Percentiles rank a stretch among this genome's conserved stretches.
Evolutionary conservation across 805 yeast species (phyloP).

Genomic region (Ogataea haglerorum): DNA sequence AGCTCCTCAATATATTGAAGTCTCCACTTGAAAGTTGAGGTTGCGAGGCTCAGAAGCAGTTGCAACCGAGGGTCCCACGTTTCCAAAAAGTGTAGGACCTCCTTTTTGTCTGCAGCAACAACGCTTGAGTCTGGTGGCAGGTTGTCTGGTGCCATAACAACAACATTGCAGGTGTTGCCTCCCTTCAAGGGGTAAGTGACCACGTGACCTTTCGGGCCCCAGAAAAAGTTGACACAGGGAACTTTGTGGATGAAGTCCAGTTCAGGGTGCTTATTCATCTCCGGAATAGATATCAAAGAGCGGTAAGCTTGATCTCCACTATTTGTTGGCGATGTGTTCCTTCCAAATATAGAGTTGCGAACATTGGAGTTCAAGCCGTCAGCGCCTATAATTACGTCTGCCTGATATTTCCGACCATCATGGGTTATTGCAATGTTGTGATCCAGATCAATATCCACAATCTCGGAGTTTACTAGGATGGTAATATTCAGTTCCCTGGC

Average conservation of each 20-base stretch:
- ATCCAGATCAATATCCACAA: slow-evolving; percentile 7
- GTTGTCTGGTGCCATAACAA: slow-evolving; percentile 17
- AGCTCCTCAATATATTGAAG: slow-evolving; percentile 14
- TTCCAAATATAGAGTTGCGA: slow-evolving; percentile 8
- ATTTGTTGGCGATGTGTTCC: slow-evolving; percentile 4
- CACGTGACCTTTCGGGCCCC: slow-evolving; percentile 19
- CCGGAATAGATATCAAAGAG: slow-evolving; percentile 13
- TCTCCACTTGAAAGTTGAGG: slow-evolving; percentile 14
- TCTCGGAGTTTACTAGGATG: slow-evolving; percentile 10
- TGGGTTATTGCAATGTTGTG: slow-evolving; percentile 9
- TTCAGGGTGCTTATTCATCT: slow-evolving; percentile 16
- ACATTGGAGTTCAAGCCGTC: slow-evolving; percentile 17
- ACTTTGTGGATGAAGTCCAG: slow-evolving; percentile 14
- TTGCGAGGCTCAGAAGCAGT: slow-evolving; percentile 8
- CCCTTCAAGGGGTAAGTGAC: slow-evolving; percentile 19
- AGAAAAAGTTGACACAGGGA: slow-evolving; percentile 16
- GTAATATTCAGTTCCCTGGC: slow-evolving; percentile 11
- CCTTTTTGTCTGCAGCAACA: slow-evolving; percentile 9
- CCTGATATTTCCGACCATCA: slow-evolving; percentile 10
- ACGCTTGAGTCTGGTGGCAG: slow-evolving; percentile 12
- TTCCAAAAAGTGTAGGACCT: slow-evolving; percentile 11
- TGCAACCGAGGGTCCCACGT: slow-evolving; percentile 16
- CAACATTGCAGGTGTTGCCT: slow-evolving; percentile 18
- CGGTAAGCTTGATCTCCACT: slow-evolving; percentile 20
- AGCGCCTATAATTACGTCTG: slow-evolving; percentile 19